These are phyloP conservation scores for Quercus rubra DNA, from an alignment of 306 rosid species.

Conservation along the genomic window DNA sequence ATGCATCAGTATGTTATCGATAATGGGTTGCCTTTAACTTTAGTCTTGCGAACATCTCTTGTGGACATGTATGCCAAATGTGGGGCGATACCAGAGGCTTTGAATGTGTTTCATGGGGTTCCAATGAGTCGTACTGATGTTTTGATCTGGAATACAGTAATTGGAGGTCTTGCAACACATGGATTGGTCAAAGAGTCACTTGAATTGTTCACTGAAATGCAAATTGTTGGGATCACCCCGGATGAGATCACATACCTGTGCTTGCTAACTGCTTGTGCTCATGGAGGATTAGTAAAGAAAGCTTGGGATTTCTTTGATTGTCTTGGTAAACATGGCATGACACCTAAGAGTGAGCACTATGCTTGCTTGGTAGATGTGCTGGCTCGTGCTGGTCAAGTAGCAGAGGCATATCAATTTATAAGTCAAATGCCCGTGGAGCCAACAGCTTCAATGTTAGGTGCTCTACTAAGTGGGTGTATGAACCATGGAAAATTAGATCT, in stretches of 20 bases:
- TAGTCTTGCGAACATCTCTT: slow-evolving; percentile 64
- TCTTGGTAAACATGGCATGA: slow-evolving; percentile 44
- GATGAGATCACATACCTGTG: slow-evolving; percentile 83
- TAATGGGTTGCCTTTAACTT: slow-evolving; percentile 45
- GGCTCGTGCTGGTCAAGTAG: slow-evolving; percentile 64
- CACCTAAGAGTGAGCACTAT: slow-evolving; percentile 56
- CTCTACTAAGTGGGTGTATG: slow-evolving; percentile 62
- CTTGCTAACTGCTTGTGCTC: slow-evolving; percentile 71
- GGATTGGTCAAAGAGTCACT: slow-evolving; percentile 57
- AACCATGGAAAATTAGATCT: slow-evolving; percentile 63
- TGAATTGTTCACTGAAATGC: slow-evolving; percentile 56
- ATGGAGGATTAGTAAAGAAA: slow-evolving; percentile 68
- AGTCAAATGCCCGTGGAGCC: slow-evolving; percentile 63
- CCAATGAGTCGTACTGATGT: slow-evolving; percentile 50
- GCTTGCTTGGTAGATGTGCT: slow-evolving; percentile 82
- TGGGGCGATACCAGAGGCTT: slow-evolving; percentile 72
- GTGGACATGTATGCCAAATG: slow-evolving; percentile 91
- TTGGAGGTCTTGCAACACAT: slow-evolving; percentile 78
- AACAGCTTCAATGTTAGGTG: slow-evolving; percentile 71
- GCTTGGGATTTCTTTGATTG: slow-evolving; percentile 73
- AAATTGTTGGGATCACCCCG: slow-evolving; percentile 41
- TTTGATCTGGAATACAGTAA: slow-evolving; percentile 71
- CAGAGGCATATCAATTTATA: slow-evolving; percentile 55
- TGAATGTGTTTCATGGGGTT: slow-evolving; percentile 40
- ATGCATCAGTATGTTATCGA: slow-evolving; percentile 50